phyloP scores from a whole-genome alignment of 768 basidiomycete genomes.

The Suillus sp. region DNA sequence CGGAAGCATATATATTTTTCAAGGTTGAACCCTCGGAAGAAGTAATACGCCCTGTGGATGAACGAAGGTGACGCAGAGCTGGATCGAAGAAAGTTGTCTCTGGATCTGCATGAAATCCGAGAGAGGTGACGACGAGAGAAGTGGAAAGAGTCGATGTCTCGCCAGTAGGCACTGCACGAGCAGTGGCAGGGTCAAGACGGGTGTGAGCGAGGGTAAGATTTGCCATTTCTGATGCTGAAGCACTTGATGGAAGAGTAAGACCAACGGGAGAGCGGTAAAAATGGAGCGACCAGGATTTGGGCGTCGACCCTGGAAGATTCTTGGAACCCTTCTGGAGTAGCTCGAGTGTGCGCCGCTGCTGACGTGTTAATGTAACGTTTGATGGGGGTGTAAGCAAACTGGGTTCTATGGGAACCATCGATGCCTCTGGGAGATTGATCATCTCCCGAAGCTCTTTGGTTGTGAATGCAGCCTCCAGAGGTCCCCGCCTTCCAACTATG shows the following conservation, averaged over 20 bases:
- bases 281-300: conserved; percentile 77
- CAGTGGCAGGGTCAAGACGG: conserved; percentile 48
- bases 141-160: conserved; percentile 55
- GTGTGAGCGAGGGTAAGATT: conserved; percentile 65
- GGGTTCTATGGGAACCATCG: conserved; percentile 63
- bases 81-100: conserved; percentile 60
- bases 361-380: conserved; percentile 48
- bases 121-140: conserved; percentile 81
- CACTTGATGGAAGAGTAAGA: conserved; percentile 35
- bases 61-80: conserved; percentile 56
- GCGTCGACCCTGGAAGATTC: conserved; percentile 46
- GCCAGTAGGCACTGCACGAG: conserved; percentile 57
- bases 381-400: conserved; percentile 42
- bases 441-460: conserved; percentile 93
- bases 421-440: conserved; percentile 59
- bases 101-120: conserved; percentile 82
- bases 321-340: conserved; percentile 68
- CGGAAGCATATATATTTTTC: conserved; percentile 82
- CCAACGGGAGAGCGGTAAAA: conserved; percentile 76
- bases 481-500: conserved; percentile 85
- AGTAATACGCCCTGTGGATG: conserved; percentile 51
- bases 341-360: conserved; percentile 67
- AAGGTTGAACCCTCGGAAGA: conserved; percentile 40
- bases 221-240: conserved; percentile 26
- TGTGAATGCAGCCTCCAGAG: conserved; percentile 87